phyloP scores from a whole-genome alignment of 1,284 basidiomycete species.

The Thelephora terrestris region DNA sequence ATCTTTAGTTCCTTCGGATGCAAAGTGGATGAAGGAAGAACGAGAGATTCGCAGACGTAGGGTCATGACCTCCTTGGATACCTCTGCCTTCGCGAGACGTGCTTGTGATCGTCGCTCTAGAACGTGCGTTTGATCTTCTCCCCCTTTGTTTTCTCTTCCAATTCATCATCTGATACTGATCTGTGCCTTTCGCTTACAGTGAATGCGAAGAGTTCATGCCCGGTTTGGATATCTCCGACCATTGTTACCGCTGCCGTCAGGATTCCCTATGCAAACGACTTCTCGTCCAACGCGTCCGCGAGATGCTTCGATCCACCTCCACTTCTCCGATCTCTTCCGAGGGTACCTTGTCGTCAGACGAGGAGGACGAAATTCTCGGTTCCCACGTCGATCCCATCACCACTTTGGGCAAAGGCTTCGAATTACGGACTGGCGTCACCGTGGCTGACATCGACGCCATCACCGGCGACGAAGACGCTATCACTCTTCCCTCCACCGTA shows the following conservation, averaged over 20 bases:
- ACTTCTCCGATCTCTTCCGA: neutral
- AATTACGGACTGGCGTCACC: neutral
- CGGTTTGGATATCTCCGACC: neutral
- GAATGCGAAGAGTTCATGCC: neutral
- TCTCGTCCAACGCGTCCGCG: neutral
- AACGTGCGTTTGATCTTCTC: neutral
- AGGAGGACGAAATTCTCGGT: neutral
- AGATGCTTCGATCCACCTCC: neutral
- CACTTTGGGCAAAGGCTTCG: neutral
- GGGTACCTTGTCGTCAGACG: neutral
- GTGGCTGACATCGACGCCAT: neutral
- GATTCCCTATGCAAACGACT: neutral
- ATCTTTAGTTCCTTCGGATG: neutral
- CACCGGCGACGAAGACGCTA: neutral
- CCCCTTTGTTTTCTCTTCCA: neutral
- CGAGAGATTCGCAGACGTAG: neutral
- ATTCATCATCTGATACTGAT: too few relatives aligned
- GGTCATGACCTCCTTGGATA: neutral
- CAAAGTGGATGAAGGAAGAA: conserved; percentile 1
- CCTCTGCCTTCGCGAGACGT: neutral
- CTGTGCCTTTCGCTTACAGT: neutral
- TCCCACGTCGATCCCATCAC: neutral
- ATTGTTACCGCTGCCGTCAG: conserved; percentile 1
- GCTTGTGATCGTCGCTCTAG: neutral
- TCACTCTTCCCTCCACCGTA: too few relatives aligned